Evolutionary conservation across 495 filamentous ascomycete genomes (phyloP).

Genomic region (Filosporella fistucella): DNA sequence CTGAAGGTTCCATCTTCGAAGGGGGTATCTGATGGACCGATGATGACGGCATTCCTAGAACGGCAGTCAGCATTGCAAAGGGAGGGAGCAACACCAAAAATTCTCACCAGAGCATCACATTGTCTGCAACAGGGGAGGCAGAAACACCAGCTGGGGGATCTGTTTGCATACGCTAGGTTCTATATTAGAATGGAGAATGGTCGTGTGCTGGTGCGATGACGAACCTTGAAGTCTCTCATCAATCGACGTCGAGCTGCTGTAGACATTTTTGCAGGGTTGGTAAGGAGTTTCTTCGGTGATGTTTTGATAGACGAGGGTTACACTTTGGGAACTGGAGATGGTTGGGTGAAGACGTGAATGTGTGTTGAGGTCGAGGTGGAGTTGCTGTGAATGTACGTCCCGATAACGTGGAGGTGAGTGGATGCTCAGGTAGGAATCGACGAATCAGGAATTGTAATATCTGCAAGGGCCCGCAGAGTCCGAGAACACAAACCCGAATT

Average conservation of each 20-base stretch:
- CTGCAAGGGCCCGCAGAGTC: no score
- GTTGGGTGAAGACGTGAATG: no score
- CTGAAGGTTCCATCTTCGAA: constrained; percentile 98
- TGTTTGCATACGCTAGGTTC: constrained; percentile 90
- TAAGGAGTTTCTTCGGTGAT: not conserved
- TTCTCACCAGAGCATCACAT: constrained; percentile 96
- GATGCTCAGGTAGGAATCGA: no score
- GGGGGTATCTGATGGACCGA: constrained; percentile 93
- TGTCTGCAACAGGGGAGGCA: constrained; percentile 93
- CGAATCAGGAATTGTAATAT: no score
- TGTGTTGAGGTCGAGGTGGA: no score
- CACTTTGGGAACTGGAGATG: no score
- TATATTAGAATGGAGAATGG: constrained; percentile 8
- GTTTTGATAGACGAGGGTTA: no score
- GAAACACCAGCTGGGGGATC: constrained; percentile 97
- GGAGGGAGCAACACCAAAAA: not conserved
- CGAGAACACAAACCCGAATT: no score
- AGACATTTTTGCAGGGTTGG: constrained; percentile 58
- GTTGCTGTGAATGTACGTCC: no score
- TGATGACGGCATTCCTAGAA: constrained; percentile 95
- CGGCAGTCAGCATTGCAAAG: constrained; percentile 14
- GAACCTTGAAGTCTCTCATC: constrained; percentile 98
- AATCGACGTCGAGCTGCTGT: constrained; percentile 89
- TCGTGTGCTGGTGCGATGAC: constrained; percentile 25
- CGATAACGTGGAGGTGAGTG: no score